A percentile compares a stretch with the other conserved stretches of the same genome.
Conservation (phyloP, 148 eudicot species). For the Agrostemma githago region DNA sequence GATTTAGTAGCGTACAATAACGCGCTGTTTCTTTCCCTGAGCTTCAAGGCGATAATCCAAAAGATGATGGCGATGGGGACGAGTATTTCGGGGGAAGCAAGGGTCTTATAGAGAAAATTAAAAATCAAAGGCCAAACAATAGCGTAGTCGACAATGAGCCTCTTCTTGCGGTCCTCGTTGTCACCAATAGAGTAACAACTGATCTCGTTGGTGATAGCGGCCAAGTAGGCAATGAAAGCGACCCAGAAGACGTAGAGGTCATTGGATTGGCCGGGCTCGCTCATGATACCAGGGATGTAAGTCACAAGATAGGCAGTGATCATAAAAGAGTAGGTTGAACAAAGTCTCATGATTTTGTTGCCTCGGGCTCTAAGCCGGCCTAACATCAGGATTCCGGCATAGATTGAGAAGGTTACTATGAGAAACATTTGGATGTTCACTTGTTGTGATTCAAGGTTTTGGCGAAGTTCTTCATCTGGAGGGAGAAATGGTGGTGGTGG, state of each 20-base stretch:
- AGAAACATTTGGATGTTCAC: background rate
- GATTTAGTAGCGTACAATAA: background rate
- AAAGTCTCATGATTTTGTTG: background rate
- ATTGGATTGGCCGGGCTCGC: background rate
- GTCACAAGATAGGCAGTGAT: background rate
- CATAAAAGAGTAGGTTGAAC: background rate
- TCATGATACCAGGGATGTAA: background rate
- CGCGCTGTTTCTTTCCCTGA: background rate
- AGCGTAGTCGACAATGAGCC: background rate
- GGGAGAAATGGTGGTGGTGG: slow-evolving; percentile 6
- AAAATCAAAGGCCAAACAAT: slow-evolving; percentile 2
- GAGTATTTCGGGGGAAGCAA: background rate
- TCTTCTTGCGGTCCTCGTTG: background rate
- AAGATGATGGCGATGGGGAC: background rate
- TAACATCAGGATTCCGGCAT: background rate
- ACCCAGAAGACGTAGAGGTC: background rate
- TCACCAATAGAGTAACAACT: slow-evolving; percentile 1
- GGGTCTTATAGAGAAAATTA: background rate
- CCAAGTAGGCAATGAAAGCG: background rate
- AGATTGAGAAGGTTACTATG: background rate
- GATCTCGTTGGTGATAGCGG: slow-evolving; percentile 5
- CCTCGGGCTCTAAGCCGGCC: slow-evolving; percentile 3
- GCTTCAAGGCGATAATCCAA: background rate
- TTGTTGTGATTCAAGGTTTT: background rate
- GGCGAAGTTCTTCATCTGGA: background rate